Conservation (phyloP, 345 rosid genomes). For the Angophora floribunda region DNA sequence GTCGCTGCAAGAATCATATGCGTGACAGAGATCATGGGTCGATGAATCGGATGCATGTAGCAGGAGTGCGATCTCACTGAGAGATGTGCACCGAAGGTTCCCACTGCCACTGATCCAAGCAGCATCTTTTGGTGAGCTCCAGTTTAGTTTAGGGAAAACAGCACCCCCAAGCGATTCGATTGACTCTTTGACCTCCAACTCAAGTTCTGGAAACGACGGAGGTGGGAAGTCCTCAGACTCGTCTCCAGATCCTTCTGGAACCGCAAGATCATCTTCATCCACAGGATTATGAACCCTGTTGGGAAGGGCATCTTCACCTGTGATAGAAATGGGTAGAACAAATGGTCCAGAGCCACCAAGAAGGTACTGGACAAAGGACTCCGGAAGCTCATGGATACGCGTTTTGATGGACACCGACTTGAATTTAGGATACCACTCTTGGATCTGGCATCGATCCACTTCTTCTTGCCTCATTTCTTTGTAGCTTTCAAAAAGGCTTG, state of each 20-base stretch:
- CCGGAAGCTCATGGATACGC: constrained; percentile 61
- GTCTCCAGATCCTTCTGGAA: constrained; percentile 54
- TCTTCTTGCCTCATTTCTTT: constrained; percentile 59
- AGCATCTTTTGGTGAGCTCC: constrained; percentile 92
- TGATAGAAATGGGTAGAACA: constrained; percentile 52
- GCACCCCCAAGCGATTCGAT: constrained; percentile 63
- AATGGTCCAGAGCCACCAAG: constrained; percentile 70
- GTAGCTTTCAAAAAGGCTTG: not conserved
- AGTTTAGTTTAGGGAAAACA: constrained; percentile 70
- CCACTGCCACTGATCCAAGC: constrained; percentile 81
- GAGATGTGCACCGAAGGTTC: constrained; percentile 53
- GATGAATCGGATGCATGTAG: constrained; percentile 68
- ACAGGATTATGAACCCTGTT: constrained; percentile 55
- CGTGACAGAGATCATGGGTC: constrained; percentile 67
- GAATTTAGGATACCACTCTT: constrained; percentile 83
- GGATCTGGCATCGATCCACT: constrained; percentile 73
- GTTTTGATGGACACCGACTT: constrained; percentile 57
- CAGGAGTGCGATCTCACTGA: constrained; percentile 40
- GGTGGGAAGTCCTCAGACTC: constrained; percentile 8
- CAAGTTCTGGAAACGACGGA: constrained; percentile 69
- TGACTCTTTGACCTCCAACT: constrained; percentile 47
- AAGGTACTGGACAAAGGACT: constrained; percentile 62
- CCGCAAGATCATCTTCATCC: constrained; percentile 60
- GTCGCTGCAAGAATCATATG: constrained; percentile 60
- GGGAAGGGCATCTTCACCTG: constrained; percentile 66